Evolutionary conservation across 495 filamentous ascomycete species (phyloP).

Genomic region (Hypoxylon trugodes): DNA sequence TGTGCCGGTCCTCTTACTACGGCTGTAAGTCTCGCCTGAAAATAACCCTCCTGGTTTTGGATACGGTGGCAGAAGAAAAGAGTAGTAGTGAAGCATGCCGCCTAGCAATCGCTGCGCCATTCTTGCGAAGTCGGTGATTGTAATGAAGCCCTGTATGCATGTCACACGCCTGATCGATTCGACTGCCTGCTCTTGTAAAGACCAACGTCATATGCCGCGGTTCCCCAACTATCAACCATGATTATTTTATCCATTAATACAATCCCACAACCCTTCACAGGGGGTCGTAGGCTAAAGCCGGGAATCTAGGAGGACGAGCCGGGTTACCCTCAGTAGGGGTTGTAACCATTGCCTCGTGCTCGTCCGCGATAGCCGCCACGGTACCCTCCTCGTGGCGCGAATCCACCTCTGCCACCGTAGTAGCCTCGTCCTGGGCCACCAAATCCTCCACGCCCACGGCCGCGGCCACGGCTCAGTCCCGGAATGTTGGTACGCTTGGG

Average conservation of each 20-base stretch:
- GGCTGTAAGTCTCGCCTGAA: constrained; percentile 8
- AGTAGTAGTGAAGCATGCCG: constrained; percentile 21
- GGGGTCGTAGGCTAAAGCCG: neutral
- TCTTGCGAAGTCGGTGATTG: constrained; percentile 30
- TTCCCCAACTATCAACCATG: constrained; percentile 29
- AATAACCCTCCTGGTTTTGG: constrained; percentile 12
- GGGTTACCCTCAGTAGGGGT: constrained; percentile 25
- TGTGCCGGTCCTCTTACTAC: constrained; percentile 13
- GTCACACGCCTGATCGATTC: constrained; percentile 27
- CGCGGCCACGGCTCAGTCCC: constrained; percentile 82
- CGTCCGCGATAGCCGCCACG: constrained; percentile 83
- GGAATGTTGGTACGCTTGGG: constrained; percentile 98
- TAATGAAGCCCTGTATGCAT: constrained; percentile 29
- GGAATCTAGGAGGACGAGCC: constrained; percentile 1
- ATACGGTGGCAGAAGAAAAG: constrained; percentile 25
- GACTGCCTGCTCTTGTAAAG: constrained; percentile 17
- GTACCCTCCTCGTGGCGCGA: constrained; percentile 71
- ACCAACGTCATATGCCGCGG: constrained; percentile 11
- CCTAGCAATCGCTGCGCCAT: constrained; percentile 17
- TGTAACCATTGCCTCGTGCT: constrained; percentile 65
- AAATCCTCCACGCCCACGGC: constrained; percentile 72
- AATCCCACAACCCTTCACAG: constrained; percentile 3
- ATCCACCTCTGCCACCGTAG: constrained; percentile 69
- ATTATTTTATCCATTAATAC: constrained; percentile 18
- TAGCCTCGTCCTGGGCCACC: constrained; percentile 59